These are phyloP conservation scores for Coleophoma eucalyptorum DNA, from an alignment of 2,329 filamentous ascomycete genomes.

Conservation along the genomic window DNA sequence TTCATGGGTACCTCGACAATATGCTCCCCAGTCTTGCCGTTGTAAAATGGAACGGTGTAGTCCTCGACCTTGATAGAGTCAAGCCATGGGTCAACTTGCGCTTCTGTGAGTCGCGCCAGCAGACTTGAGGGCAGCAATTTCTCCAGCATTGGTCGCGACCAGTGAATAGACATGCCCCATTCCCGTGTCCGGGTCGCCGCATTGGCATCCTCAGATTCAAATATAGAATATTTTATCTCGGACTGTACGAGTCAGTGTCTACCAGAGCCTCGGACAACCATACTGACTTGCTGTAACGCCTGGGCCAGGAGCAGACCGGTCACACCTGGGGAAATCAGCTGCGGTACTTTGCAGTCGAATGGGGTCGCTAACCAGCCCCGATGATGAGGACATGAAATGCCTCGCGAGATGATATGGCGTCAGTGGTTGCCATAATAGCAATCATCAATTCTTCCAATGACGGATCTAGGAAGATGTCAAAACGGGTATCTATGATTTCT, in stretches of 20 bases:
- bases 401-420: background rate
- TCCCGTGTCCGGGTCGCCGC: background rate
- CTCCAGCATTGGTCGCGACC: background rate
- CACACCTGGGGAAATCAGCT: constrained; percentile 1
- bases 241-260: background rate
- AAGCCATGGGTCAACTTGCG: background rate
- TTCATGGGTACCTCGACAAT: background rate
- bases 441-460: background rate
- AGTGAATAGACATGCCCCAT: constrained; percentile 7
- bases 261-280: background rate
- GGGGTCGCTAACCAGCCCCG: background rate
- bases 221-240: constrained; percentile 1
- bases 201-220: background rate
- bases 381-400: background rate
- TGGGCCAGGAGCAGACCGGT: constrained; percentile 35
- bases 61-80: background rate
- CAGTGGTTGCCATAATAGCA: background rate
- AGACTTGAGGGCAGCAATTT: background rate
- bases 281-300: constrained; percentile 31
- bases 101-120: background rate
- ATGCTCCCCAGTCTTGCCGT: background rate
- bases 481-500: background rate
- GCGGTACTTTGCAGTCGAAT: background rate
- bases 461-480: background rate
- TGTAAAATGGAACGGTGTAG: background rate